Conservation (phyloP, 2,329 filamentous ascomycete species). For the Curvularia sp. region DNA sequence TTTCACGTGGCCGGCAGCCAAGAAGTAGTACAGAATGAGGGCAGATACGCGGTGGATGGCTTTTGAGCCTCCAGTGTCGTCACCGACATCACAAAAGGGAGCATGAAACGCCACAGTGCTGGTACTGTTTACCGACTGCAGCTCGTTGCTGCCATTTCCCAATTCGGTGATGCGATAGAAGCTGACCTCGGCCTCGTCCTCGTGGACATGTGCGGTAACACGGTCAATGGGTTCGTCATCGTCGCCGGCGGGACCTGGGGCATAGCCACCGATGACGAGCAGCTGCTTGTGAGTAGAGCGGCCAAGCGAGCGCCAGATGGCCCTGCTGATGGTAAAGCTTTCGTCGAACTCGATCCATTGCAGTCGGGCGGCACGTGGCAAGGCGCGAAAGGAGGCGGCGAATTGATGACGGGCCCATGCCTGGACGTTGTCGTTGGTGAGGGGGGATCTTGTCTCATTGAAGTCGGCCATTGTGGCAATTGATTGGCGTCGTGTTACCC, state of each 20-base stretch:
- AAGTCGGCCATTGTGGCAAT: constrained; percentile 33
- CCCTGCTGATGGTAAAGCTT: constrained; percentile 33
- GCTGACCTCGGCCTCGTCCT: constrained; percentile 38
- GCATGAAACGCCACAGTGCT: constrained; percentile 38
- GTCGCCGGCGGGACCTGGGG: constrained; percentile 34
- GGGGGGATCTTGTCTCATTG: constrained; percentile 37
- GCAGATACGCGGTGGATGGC: constrained; percentile 40
- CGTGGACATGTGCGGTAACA: constrained; percentile 39
- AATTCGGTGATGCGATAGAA: constrained; percentile 36
- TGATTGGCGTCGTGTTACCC: constrained; percentile 18
- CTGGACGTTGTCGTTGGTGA: constrained; percentile 37
- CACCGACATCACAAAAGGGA: constrained; percentile 39
- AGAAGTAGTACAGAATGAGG: constrained; percentile 37
- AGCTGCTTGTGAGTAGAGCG: constrained; percentile 40
- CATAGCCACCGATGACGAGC: constrained; percentile 41
- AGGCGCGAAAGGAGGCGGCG: constrained; percentile 28
- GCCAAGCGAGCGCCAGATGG: constrained; percentile 35
- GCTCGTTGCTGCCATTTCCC: constrained; percentile 26
- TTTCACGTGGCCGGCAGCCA: constrained; percentile 36
- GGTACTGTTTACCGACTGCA: constrained; percentile 37
- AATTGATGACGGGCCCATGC: constrained; percentile 34
- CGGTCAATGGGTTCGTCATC: constrained; percentile 32
- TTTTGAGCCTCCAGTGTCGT: constrained; percentile 36
- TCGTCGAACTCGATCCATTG: constrained; percentile 39
- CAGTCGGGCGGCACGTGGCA: constrained; percentile 29